Evolutionary conservation across 768 basidiomycete species (phyloP).

Genomic region (Cubamyces lactineus): DNA sequence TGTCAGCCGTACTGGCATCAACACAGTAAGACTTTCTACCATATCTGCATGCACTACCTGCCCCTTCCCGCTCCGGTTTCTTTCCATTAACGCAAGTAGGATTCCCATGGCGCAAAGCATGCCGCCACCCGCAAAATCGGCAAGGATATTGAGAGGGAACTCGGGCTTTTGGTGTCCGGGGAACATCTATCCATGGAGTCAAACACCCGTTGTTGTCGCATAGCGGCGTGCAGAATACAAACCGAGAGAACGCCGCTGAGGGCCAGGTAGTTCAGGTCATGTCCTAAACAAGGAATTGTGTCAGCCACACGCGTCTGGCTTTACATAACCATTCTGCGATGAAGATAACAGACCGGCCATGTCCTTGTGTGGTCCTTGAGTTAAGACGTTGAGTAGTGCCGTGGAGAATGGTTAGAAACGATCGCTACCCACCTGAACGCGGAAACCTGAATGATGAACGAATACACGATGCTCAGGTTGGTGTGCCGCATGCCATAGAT

Average conservation of each 20-base stretch:
- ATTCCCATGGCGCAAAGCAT: slow-evolving; percentile 72
- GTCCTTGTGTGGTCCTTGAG: slow-evolving; percentile 63
- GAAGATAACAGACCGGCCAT: slow-evolving; percentile 65
- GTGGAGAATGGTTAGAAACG: background rate
- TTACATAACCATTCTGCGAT: background rate
- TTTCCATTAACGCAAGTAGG: slow-evolving; percentile 73
- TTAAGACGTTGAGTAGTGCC: too few species aligned
- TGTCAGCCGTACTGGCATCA: background rate
- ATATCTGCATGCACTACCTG: slow-evolving; percentile 79
- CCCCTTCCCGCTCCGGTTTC: slow-evolving; percentile 64
- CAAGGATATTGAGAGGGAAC: slow-evolving; percentile 77
- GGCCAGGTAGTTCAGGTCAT: slow-evolving; percentile 86
- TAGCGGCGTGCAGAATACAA: slow-evolving; percentile 14
- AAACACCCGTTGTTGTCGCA: too few species aligned
- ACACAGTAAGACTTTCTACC: slow-evolving; percentile 43
- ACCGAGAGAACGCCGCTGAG: slow-evolving; percentile 76
- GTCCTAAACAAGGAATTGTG: slow-evolving; percentile 47
- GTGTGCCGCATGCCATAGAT: too few species aligned
- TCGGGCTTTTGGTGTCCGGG: slow-evolving; percentile 69
- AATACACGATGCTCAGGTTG: background rate
- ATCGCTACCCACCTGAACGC: slow-evolving; percentile 49
- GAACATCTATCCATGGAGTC: slow-evolving; percentile 53
- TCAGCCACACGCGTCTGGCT: background rate
- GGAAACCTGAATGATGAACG: slow-evolving; percentile 51
- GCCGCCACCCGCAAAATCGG: slow-evolving; percentile 85